phyloP scores from a whole-genome alignment of 2,329 filamentous ascomycete genomes.

The Cytospora mali region DNA sequence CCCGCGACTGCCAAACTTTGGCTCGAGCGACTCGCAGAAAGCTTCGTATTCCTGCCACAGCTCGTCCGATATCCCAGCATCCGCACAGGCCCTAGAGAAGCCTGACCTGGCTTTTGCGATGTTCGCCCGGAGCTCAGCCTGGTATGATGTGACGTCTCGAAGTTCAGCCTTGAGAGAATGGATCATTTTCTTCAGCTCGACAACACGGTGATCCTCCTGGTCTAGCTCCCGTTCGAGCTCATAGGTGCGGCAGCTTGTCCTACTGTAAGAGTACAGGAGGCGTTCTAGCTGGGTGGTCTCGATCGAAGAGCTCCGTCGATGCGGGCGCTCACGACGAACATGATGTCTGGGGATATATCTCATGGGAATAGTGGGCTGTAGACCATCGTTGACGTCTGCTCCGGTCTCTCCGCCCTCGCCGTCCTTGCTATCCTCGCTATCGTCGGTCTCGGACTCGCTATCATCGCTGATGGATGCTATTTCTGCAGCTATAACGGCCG shows the following conservation, averaged over 20 bases:
- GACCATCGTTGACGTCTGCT: neutral
- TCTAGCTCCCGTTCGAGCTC: neutral
- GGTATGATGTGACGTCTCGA: neutral
- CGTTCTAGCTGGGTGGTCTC: neutral
- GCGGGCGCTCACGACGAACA: neutral
- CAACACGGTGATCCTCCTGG: neutral
- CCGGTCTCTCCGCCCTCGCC: too few relatives aligned
- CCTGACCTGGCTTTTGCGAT: neutral
- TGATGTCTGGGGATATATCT: neutral
- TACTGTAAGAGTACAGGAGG: neutral
- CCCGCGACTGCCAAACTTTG: neutral
- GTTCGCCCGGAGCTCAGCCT: neutral
- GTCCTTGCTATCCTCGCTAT: too few relatives aligned
- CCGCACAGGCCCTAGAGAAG: neutral
- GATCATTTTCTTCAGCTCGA: neutral
- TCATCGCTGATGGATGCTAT: neutral
- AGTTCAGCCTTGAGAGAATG: neutral
- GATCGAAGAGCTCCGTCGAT: neutral
- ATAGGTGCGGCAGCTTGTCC: conserved; percentile 5
- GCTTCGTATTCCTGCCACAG: conserved; percentile 16
- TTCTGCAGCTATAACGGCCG: neutral
- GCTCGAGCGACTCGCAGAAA: conserved; percentile 14
- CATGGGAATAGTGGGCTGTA: too few relatives aligned
- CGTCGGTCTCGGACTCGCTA: neutral
- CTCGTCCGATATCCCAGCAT: neutral